Conservation (phyloP, 768 basidiomycete genomes). For the Rhodotorula babjevae region DNA sequence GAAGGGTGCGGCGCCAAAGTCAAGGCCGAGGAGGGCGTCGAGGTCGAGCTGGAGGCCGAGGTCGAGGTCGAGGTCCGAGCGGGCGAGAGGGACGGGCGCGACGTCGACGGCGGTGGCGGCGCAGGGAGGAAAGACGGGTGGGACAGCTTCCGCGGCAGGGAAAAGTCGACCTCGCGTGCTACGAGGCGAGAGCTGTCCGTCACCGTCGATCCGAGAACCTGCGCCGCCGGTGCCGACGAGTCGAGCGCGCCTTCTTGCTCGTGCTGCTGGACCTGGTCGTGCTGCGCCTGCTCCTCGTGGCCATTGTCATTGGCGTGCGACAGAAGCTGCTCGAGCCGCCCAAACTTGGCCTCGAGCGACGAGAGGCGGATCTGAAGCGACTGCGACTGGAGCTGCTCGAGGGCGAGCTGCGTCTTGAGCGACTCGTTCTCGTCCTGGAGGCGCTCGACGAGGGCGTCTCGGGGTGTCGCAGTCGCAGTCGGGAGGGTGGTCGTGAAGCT, state of each 20-base stretch:
- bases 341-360: slow-evolving; percentile 35
- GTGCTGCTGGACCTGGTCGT: too few relatives aligned
- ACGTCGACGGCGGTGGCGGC: not conserved
- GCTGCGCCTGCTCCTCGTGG: not conserved
- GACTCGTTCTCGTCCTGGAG: slow-evolving; percentile 35
- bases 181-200: slow-evolving; percentile 34
- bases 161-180: slow-evolving; percentile 35
- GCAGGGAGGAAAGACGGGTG: not conserved
- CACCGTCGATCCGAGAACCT: slow-evolving; percentile 1
- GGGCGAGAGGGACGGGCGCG: too few relatives aligned
- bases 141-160: slow-evolving; percentile 40
- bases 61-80: not conserved
- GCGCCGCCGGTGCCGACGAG: not conserved
- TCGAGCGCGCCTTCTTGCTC: not conserved
- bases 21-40: not conserved
- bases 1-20: not conserved
- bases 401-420: slow-evolving; percentile 27
- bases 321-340: slow-evolving; percentile 25
- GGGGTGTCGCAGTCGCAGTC: not conserved
- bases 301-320: not conserved
- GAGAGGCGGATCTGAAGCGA: slow-evolving; percentile 27
- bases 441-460: not conserved
- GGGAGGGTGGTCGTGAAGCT: not conserved
- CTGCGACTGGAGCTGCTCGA: slow-evolving; percentile 30
- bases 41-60: slow-evolving; percentile 6